These are phyloP conservation scores for Leonotis leonurus DNA, from an alignment of 257 asterid genomes.

Conservation along the genomic window DNA sequence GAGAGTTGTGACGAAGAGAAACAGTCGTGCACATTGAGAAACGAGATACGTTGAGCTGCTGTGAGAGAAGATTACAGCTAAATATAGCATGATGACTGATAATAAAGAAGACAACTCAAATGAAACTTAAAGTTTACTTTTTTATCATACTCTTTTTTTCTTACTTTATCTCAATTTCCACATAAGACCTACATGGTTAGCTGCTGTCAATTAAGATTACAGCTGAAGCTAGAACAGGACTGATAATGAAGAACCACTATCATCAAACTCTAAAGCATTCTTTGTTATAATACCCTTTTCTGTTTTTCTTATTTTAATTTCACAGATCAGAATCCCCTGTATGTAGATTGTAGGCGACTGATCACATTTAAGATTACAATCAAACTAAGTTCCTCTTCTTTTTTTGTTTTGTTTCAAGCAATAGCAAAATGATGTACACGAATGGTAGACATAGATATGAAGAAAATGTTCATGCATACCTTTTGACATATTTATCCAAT, in stretches of 20 bases:
- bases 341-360: neutral
- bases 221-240: neutral
- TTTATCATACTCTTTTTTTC: neutral
- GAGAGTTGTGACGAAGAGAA: neutral
- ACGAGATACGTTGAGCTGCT: neutral
- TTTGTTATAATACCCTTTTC: neutral
- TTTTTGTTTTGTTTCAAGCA: too few species aligned
- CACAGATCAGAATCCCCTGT: neutral
- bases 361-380: neutral
- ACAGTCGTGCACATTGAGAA: neutral
- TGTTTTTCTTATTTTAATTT: neutral
- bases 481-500: constrained; percentile 78
- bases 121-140: neutral
- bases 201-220: neutral
- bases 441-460: neutral
- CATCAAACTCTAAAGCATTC: neutral
- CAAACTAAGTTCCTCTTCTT: too few species aligned
- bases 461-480: constrained; percentile 30
- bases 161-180: neutral
- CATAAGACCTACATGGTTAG: neutral
- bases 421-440: neutral
- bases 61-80: neutral
- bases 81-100: neutral
- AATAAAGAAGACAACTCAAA: neutral
- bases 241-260: neutral